Percentiles rank a stretch among this genome's conserved stretches.
These are phyloP conservation scores for Castanea mollissima DNA, from an alignment of 306 rosid genomes.

Conservation along the genomic window DNA sequence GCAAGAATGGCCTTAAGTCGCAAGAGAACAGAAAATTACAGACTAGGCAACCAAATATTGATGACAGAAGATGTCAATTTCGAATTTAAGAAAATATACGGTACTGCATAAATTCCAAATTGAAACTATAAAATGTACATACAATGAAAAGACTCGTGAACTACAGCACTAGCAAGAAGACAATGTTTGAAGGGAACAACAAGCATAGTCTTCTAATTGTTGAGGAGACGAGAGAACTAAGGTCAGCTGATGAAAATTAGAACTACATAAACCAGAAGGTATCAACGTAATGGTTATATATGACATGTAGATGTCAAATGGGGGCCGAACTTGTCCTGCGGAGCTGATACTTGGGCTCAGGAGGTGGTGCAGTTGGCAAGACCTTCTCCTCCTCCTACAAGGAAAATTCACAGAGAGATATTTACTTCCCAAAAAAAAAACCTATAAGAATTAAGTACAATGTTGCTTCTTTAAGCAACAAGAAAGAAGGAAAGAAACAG, in stretches of 20 bases:
- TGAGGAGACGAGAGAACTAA: conserved; percentile 18
- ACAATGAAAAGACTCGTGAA: conserved; percentile 23
- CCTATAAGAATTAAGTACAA: conserved; percentile 8
- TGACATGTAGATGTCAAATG: conserved; percentile 28
- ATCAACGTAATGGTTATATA: conserved; percentile 8
- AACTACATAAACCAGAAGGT: conserved; percentile 1
- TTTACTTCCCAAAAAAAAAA: neutral
- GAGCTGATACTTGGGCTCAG: conserved; percentile 47
- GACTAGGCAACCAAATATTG: neutral
- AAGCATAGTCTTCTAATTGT: conserved; percentile 23
- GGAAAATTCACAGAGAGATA: conserved; percentile 14
- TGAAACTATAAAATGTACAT: conserved; percentile 32
- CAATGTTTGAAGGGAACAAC: neutral
- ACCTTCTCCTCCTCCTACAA: conserved; percentile 44
- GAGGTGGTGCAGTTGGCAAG: conserved; percentile 37
- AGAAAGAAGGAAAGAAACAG: no score
- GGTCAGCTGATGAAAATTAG: conserved; percentile 2
- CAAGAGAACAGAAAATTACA: neutral
- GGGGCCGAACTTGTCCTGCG: conserved; percentile 52
- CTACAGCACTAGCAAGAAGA: conserved; percentile 12
- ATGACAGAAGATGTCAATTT: conserved; percentile 5
- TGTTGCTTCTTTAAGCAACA: no score
- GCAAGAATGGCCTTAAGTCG: neutral
- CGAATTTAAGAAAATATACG: conserved; percentile 20
- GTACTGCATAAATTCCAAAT: conserved; percentile 20